Conservation (phyloP, 2,329 filamentous ascomycete genomes). For the Colletotrichum sp. region DNA sequence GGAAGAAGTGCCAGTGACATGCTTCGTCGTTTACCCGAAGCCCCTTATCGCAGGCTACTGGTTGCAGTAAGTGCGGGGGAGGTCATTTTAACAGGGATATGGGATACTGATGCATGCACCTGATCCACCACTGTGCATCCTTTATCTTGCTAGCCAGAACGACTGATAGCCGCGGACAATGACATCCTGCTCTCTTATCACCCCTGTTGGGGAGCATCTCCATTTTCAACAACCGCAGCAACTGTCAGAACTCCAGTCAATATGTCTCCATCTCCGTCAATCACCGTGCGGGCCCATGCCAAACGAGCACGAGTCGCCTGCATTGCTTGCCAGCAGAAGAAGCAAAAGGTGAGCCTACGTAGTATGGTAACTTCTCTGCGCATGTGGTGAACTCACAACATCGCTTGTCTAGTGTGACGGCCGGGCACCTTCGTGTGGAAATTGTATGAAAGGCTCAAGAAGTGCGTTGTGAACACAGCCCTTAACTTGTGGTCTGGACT, state of each 20-base stretch:
- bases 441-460: background rate
- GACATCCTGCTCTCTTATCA: background rate
- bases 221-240: background rate
- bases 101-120: background rate
- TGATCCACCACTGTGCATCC: background rate
- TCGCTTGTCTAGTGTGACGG: background rate
- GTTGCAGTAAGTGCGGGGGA: background rate
- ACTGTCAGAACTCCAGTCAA: background rate
- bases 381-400: background rate
- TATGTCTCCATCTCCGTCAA: background rate
- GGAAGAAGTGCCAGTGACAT: background rate
- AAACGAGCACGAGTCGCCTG: background rate
- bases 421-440: background rate
- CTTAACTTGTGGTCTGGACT: accelerated
- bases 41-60: background rate
- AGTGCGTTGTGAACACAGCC: background rate
- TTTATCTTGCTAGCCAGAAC: background rate
- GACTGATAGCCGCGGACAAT: background rate
- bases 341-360: background rate
- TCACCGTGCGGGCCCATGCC: background rate
- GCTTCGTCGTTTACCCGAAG: background rate
- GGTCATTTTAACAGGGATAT: background rate
- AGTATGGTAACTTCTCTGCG: accelerated
- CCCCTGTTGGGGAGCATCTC: background rate
- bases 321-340: background rate